Percentiles rank a stretch among this genome's conserved stretches.
Conservation (phyloP, 306 rosid genomes). For the Erythrophleum fordii region DNA sequence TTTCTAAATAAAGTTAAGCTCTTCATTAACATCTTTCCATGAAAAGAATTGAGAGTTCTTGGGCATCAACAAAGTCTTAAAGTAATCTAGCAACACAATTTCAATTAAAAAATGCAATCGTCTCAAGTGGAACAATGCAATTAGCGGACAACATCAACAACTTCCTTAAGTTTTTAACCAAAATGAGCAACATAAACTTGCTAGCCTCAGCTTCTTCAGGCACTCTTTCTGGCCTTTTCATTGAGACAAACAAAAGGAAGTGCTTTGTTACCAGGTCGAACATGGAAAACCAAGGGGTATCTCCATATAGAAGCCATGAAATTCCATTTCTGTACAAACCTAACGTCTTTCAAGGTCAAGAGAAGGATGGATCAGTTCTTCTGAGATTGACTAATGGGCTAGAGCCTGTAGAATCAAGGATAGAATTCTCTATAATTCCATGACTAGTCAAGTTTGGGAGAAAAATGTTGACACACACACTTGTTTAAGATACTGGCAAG, state of each 20-base stretch:
- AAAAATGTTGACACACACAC: background rate
- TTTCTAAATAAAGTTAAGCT: slow-evolving; percentile 61
- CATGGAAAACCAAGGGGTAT: slow-evolving; percentile 64
- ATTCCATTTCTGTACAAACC: slow-evolving; percentile 79
- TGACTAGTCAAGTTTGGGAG: background rate
- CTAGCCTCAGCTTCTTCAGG: background rate
- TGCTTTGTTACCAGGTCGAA: slow-evolving; percentile 50
- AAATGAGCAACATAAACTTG: slow-evolving; percentile 57
- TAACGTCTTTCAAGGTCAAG: slow-evolving; percentile 65
- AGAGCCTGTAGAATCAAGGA: background rate
- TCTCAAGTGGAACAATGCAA: slow-evolving; percentile 10
- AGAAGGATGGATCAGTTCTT: slow-evolving; percentile 5
- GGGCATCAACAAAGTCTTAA: slow-evolving; percentile 48
- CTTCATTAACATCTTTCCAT: slow-evolving; percentile 38
- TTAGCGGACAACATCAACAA: slow-evolving; percentile 72
- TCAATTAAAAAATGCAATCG: slow-evolving; percentile 46
- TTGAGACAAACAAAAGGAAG: background rate
- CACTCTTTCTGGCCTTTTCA: background rate
- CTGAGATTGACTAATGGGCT: background rate
- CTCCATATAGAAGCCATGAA: slow-evolving; percentile 70
- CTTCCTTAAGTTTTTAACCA: slow-evolving; percentile 59
- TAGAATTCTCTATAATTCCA: background rate
- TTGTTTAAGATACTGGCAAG: background rate
- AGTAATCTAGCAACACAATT: slow-evolving; percentile 63
- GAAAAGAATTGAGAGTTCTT: background rate